phyloP scores from a whole-genome alignment of 345 rosid genomes.

The Brassica juncea region DNA sequence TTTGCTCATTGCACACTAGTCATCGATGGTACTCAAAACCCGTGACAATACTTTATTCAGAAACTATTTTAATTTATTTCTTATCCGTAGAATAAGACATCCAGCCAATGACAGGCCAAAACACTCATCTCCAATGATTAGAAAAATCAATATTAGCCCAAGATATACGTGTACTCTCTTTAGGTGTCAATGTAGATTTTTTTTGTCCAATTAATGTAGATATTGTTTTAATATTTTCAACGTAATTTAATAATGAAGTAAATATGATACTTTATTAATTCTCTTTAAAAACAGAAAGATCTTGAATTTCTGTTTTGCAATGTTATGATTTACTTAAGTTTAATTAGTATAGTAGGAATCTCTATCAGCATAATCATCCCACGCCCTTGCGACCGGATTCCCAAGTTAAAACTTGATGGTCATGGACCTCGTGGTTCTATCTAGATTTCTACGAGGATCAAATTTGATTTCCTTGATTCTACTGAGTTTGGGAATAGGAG shows the following conservation, averaged over 20 bases:
- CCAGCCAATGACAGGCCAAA: conserved; percentile 20
- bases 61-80: neutral
- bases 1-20: conserved; percentile 34
- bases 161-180: neutral
- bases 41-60: conserved; percentile 20
- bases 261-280: too few relatives aligned
- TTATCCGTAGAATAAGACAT: conserved; percentile 17
- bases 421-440: neutral
- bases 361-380: neutral
- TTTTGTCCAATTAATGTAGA: neutral
- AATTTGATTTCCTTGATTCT: neutral
- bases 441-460: neutral
- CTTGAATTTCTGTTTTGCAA: neutral
- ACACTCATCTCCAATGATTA: conserved; percentile 30
- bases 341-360: neutral
- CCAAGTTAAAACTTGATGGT: neutral
- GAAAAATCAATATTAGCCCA: conserved; percentile 9
- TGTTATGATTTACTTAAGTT: neutral
- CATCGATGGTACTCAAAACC: conserved; percentile 24
- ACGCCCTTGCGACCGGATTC: neutral
- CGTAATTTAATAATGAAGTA: neutral
- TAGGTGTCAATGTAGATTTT: conserved; percentile 2
- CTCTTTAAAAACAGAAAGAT: neutral
- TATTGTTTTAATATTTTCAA: neutral
- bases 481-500: neutral